Percentiles rank a stretch among this genome's conserved stretches.
Conservation (phyloP, 345 rosid species). For the Linum tenue region DNA sequence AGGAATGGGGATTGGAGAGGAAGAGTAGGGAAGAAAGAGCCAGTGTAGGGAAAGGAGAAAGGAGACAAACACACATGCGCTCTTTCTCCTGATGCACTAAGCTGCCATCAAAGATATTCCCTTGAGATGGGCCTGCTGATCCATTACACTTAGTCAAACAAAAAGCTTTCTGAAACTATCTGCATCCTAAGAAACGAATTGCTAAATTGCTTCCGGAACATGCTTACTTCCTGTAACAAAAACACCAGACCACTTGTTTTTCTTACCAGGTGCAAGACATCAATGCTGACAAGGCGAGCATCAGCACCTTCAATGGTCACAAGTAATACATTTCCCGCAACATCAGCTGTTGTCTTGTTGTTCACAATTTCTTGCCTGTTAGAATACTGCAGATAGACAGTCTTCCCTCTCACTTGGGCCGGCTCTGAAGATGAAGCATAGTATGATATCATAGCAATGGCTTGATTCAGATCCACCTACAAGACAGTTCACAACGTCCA, state of each 20-base stretch:
- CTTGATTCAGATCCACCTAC: constrained; percentile 95
- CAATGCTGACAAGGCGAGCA: constrained; percentile 97
- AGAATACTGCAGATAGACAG: constrained; percentile 96
- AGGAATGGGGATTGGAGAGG: constrained; percentile 57
- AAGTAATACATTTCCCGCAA: constrained; percentile 90
- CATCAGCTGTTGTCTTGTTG: constrained; percentile 95
- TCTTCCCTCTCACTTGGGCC: constrained; percentile 99
- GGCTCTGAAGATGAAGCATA: constrained; percentile 97
- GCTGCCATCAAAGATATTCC: constrained; percentile 98
- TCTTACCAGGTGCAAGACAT: constrained; percentile 94
- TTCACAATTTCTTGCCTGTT: constrained; percentile 96
- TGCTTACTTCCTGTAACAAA: constrained; percentile 29
- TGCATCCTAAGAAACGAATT: constrained; percentile 57
- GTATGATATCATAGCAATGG: constrained; percentile 92
- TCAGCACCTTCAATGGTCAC: constrained; percentile 91
- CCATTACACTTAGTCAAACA: constrained; percentile 93
- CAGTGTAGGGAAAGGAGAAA: constrained; percentile 97
- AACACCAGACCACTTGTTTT: constrained; percentile 18
- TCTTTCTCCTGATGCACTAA: constrained; percentile 97
- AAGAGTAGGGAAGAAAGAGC: constrained; percentile 83
- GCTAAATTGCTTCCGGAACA: constrained; percentile 26
- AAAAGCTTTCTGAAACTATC: constrained; percentile 44
- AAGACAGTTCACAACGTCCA: constrained; percentile 2
- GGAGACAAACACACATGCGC: constrained; percentile 99
- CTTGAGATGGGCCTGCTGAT: constrained; percentile 99